These are phyloP conservation scores for Zhuliangozyma blackwelliae DNA, from an alignment of 1,139 yeast species.

Conservation along the genomic window DNA sequence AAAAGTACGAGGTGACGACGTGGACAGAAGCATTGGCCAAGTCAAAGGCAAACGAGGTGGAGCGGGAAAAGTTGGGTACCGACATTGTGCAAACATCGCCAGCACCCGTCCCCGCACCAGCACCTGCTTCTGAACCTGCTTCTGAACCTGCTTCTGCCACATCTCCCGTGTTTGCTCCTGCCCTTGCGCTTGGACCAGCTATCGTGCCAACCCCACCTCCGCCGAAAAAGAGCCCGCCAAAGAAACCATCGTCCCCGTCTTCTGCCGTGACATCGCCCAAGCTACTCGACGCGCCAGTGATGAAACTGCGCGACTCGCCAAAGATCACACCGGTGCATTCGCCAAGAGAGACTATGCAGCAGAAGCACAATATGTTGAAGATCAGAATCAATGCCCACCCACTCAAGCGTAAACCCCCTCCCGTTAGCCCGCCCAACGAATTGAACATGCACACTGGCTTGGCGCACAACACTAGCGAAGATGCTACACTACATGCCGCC, in stretches of 20 bases:
- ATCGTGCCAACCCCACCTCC: too few relatives aligned
- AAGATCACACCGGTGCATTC: constrained; percentile 1
- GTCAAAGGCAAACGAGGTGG: constrained; percentile 44
- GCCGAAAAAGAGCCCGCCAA: too few relatives aligned
- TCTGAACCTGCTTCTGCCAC: constrained; percentile 1
- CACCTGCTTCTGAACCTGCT: not conserved
- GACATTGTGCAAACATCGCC: constrained; percentile 1
- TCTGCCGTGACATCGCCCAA: constrained; percentile 18
- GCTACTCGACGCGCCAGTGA: constrained; percentile 22
- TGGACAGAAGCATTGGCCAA: constrained; percentile 58
- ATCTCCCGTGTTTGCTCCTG: too few relatives aligned
- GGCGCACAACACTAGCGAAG: constrained; percentile 14
- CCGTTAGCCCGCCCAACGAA: constrained; percentile 18
- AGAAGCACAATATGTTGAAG: constrained; percentile 6
- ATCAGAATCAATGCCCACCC: constrained; percentile 9
- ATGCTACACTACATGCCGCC: constrained; percentile 40
- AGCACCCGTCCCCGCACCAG: not conserved
- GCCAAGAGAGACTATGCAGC: constrained; percentile 3
- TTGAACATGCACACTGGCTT: constrained; percentile 36
- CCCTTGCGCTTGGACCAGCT: too few relatives aligned
- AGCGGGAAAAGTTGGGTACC: constrained; percentile 30
- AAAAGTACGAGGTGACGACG: constrained; percentile 43
- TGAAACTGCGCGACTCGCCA: constrained; percentile 1
- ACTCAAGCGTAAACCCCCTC: constrained; percentile 35
- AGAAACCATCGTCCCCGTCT: not conserved